Evolutionary conservation across 176 grass and related monocot species (phyloP), one percentile per base, ranked within the genome.

Genomic region (Leersia perrieri): DNA sequence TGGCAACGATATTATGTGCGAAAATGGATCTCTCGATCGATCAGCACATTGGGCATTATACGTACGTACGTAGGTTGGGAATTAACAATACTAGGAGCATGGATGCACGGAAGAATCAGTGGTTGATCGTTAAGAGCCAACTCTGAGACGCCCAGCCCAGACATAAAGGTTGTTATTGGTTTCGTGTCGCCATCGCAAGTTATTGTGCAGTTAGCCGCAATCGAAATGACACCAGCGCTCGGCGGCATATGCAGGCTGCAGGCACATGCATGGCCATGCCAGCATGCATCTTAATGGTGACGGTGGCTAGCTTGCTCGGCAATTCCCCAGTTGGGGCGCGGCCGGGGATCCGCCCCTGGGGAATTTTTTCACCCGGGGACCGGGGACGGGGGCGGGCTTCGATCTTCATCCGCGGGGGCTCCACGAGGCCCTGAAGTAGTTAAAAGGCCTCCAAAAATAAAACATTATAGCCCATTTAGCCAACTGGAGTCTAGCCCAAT

Each of bases 101-200:
- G 53, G 0, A 58, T 25, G 53, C 53, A 23, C 1, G n/a, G 35
- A 20, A 58, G 53, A 58, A 58, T 25, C 53, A 58, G 8, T 58
- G 53, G n/a, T 58, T 58, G 53, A 58, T 58, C 9, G 53, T 23
- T 25, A 42, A 15, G 23, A 14, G 23, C 23, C 33, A 26, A 27
- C 33, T 55, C n/a, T n/a, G n/a, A n/a, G n/a, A n/a, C n/a, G n/a
- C n/a, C n/a, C n/a, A n/a, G 32, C 45, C 38, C 66, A 28, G 27
- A 60, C 78, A 62, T n/a, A 9, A 30, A 28, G 60, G 40, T 64
- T 58, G 22, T 20, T 63, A 25, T 51, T 30, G 67, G 83, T 79
- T 72, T 11, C 11, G 55, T 22, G 15, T 78, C 83, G 11, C 53
- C 23, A 26, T 85, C 83, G 1, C 39, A 1, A 16, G 15, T 71